Conservation (phyloP, 2,329 filamentous ascomycete genomes). For the Amesomyces nigricolor region DNA sequence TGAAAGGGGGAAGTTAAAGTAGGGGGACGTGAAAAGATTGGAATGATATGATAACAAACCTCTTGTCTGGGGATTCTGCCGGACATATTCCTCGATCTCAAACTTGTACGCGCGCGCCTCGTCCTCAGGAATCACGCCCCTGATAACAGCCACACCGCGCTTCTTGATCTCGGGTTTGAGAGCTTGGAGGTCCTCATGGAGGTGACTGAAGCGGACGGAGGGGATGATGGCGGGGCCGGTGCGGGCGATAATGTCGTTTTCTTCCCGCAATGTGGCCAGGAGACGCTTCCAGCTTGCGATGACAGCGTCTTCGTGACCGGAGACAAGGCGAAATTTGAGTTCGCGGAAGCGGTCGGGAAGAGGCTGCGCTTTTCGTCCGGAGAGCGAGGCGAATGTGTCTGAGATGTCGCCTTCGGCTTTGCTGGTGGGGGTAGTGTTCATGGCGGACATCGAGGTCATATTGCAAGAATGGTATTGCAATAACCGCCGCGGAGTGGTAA, state of each 20-base stretch:
- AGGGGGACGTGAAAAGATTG: not conserved
- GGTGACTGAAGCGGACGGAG: constrained; percentile 42
- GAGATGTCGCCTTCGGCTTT: constrained; percentile 59
- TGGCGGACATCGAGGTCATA: constrained; percentile 17
- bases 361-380: constrained; percentile 39
- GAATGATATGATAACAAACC: constrained; percentile 29
- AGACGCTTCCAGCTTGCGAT: constrained; percentile 30
- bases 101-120: constrained; percentile 62
- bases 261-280: constrained; percentile 19
- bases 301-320: constrained; percentile 44
- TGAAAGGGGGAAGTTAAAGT: not conserved
- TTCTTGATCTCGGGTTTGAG: constrained; percentile 49
- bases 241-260: constrained; percentile 38
- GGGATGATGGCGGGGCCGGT: constrained; percentile 48
- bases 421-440: not conserved
- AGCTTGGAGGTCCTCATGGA: constrained; percentile 36
- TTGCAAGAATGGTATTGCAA: not conserved
- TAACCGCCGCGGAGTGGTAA: not conserved
- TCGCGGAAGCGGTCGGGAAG: constrained; percentile 52
- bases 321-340: constrained; percentile 49
- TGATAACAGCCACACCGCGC: constrained; percentile 58
- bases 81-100: constrained; percentile 59
- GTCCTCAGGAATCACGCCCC: constrained; percentile 57
- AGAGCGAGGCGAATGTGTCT: constrained; percentile 55
- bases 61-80: constrained; percentile 55